A percentile compares a stretch with the other conserved stretches of the same genome.
These are phyloP conservation scores for Globisporangium iwayamae DNA, from an alignment of 352 stramenopile species.

Conservation along the genomic window DNA sequence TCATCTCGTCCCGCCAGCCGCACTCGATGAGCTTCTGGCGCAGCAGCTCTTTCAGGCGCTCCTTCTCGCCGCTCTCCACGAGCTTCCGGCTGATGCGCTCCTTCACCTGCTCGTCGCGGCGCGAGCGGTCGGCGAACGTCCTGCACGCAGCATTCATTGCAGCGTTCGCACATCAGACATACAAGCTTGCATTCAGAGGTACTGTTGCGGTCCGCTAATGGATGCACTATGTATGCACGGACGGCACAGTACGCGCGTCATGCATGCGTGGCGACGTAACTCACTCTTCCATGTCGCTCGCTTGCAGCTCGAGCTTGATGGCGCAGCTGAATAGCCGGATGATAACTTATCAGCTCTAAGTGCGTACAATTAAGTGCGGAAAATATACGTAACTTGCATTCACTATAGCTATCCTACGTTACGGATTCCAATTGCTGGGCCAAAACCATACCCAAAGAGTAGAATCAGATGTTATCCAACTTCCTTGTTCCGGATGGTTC, in stretches of 20 bases:
- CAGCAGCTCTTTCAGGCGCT: conserved; percentile 88
- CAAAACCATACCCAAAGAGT: no score
- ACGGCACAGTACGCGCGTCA: not conserved
- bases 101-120: conserved; percentile 71
- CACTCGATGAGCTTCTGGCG: conserved; percentile 85
- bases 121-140: conserved; percentile 42
- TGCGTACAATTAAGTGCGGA: no score
- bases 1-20: conserved; percentile 92
- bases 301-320: no score
- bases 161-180: not conserved
- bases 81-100: conserved; percentile 85
- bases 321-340: no score
- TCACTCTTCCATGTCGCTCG: not conserved
- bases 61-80: conserved; percentile 88
- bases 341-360: no score
- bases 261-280: not conserved
- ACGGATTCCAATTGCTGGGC: no score
- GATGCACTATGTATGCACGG: no score
- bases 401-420: no score
- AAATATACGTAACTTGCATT: no score
- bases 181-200: not conserved
- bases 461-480: no score
- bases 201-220: no score
- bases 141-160: conserved; percentile 18
- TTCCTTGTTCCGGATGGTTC: no score